phyloP scores from a whole-genome alignment of 2,329 filamentous ascomycete genomes.

The Karstenula rhodostoma region DNA sequence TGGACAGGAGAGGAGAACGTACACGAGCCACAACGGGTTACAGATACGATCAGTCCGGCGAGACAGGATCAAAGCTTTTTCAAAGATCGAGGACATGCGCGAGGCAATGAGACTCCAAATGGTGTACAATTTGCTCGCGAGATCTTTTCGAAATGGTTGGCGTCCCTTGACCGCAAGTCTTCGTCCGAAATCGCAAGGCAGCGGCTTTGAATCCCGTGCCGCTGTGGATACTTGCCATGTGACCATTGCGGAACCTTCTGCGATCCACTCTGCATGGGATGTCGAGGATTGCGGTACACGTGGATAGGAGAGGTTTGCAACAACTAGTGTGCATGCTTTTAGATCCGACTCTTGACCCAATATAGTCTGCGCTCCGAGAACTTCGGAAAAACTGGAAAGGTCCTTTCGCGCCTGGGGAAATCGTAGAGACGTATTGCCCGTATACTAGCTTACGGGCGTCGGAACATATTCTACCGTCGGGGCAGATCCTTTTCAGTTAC shows the following conservation, averaged over 20 bases:
- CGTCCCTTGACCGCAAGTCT: background rate
- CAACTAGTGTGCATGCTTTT: background rate
- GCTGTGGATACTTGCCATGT: background rate
- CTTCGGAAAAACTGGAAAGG: background rate
- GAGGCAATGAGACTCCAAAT: background rate
- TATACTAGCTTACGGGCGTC: background rate
- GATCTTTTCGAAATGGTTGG: background rate
- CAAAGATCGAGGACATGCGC: background rate
- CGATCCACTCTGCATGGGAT: background rate
- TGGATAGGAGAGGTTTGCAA: background rate
- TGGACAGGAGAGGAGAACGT: background rate
- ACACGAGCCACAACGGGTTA: background rate
- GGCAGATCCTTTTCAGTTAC: too few species aligned
- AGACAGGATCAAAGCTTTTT: background rate
- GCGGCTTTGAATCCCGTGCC: background rate
- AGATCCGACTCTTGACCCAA: background rate
- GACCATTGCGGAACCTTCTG: background rate
- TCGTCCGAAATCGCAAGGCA: background rate
- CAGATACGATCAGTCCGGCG: too few species aligned
- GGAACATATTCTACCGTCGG: background rate
- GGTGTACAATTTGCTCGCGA: background rate
- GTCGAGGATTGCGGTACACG: slow-evolving; percentile 2
- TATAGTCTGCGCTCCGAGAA: background rate
- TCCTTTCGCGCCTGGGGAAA: slow-evolving; percentile 1
- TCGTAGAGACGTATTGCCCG: background rate